Evolutionary conservation across 2,329 filamentous ascomycete species (phyloP).

Genomic region (Fusarium mexicanum): DNA sequence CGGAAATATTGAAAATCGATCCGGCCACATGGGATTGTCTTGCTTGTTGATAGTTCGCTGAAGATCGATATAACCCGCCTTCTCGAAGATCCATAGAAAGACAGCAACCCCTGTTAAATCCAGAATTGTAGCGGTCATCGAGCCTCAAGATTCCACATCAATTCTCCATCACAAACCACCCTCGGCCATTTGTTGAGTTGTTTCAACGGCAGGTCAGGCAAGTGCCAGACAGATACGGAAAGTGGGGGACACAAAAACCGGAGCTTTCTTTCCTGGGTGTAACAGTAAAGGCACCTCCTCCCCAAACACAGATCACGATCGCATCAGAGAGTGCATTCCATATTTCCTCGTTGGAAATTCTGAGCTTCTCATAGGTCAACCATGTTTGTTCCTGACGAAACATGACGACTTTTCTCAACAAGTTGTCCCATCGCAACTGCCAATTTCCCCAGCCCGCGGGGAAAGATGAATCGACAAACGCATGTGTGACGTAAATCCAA

Average conservation of each 20-base stretch:
- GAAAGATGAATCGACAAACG: not conserved
- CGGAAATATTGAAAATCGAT: conserved; percentile 12
- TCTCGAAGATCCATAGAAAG: not conserved
- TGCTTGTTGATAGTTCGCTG: not conserved
- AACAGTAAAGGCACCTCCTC: not conserved
- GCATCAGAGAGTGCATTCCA: not conserved
- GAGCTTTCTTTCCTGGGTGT: conserved; percentile 13
- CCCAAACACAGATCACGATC: conserved; percentile 1
- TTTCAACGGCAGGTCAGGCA: not conserved
- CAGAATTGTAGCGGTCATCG: conserved; percentile 19
- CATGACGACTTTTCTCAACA: conserved; percentile 17
- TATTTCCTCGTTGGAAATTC: conserved; percentile 11
- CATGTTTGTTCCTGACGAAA: not conserved
- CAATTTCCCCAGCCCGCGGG: not conserved
- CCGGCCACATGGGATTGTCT: not conserved
- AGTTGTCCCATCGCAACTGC: not conserved
- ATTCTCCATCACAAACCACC: conserved; percentile 4
- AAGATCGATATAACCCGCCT: not conserved
- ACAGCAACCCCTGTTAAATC: not conserved
- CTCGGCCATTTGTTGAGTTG: not conserved
- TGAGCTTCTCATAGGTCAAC: conserved; percentile 1
- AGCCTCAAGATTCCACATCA: conserved; percentile 19
- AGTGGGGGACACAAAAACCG: conserved; percentile 7
- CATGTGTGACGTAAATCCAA: conserved; percentile 38
- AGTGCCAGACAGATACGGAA: not conserved